Conservation (phyloP, 371 early-diverging fungal species). For the Apophysomyces elegans region DNA sequence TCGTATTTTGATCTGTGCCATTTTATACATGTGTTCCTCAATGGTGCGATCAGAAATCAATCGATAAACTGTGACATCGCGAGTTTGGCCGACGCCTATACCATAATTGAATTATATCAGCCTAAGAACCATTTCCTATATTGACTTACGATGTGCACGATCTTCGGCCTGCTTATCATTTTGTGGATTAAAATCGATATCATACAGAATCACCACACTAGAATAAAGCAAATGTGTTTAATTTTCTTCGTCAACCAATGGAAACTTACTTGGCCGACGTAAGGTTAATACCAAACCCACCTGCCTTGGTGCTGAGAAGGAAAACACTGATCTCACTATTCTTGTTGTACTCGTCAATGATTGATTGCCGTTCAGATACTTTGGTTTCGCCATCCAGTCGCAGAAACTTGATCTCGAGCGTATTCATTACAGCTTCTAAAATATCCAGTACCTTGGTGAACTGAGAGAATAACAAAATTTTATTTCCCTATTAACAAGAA, state of each 20-base stretch:
- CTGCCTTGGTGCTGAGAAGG: constrained; percentile 90
- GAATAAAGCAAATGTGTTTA: neutral
- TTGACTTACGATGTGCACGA: constrained; percentile 76
- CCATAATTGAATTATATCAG: constrained; percentile 9
- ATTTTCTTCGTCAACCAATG: neutral
- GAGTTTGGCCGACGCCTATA: constrained; percentile 87
- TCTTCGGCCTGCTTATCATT: constrained; percentile 97
- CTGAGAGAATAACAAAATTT: constrained; percentile 83
- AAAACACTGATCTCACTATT: constrained; percentile 70
- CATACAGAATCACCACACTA: constrained; percentile 85
- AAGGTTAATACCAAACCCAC: constrained; percentile 92
- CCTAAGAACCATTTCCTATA: neutral
- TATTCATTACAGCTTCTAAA: constrained; percentile 55
- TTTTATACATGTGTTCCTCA: constrained; percentile 73
- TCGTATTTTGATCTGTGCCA: constrained; percentile 74
- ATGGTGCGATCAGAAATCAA: constrained; percentile 75
- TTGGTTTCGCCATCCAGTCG: constrained; percentile 73
- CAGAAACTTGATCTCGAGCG: constrained; percentile 52
- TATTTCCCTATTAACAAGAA: constrained; percentile 47
- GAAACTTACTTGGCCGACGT: constrained; percentile 79
- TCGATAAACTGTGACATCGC: constrained; percentile 80
- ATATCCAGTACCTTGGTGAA: constrained; percentile 76
- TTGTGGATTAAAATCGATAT: constrained; percentile 95
- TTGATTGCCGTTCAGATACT: constrained; percentile 68
- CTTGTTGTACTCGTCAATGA: constrained; percentile 83